phyloP scores from a whole-genome alignment of 1,284 basidiomycete genomes.

The Leccinum fallax region DNA sequence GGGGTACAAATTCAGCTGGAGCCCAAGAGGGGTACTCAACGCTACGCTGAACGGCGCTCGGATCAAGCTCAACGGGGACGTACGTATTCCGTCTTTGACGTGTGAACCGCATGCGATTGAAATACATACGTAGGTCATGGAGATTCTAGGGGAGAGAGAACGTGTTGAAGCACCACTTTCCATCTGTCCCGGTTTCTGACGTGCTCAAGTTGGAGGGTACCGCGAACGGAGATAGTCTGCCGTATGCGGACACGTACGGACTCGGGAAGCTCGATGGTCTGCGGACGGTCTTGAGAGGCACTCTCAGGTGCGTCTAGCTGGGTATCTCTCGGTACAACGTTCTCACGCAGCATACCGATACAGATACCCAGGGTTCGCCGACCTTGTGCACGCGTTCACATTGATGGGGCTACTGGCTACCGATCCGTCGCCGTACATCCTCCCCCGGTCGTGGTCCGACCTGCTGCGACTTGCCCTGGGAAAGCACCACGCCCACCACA shows the following conservation, averaged over 20 bases:
- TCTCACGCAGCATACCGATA: neutral
- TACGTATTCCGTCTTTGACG: conserved; percentile 31
- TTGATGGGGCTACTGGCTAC: conserved; percentile 71
- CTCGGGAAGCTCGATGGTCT: conserved; percentile 54
- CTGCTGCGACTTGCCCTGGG: conserved; percentile 44
- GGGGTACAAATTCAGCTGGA: conserved; percentile 98
- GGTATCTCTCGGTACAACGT: neutral
- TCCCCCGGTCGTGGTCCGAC: conserved; percentile 45
- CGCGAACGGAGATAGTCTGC: conserved; percentile 85
- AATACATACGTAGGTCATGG: conserved; percentile 41
- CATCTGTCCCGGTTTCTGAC: conserved; percentile 65
- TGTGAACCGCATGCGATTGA: conserved; percentile 1
- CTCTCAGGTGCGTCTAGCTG: conserved; percentile 58
- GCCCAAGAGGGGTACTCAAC: conserved; percentile 82
- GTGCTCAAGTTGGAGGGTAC: conserved; percentile 83
- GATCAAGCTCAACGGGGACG: conserved; percentile 67
- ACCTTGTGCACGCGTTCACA: conserved; percentile 76
- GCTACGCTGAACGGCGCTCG: conserved; percentile 80
- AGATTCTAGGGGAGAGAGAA: conserved; percentile 51
- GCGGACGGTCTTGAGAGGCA: conserved; percentile 82
- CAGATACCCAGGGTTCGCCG: conserved; percentile 88
- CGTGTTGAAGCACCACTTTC: conserved; percentile 63
- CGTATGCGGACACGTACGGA: conserved; percentile 76
- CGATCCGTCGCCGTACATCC: conserved; percentile 36
- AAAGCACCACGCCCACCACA: conserved; percentile 10